A percentile compares a stretch with the other conserved stretches of the same genome.
Conservation (phyloP, 1,284 basidiomycete genomes). For the Neolentinus lepideus region DNA sequence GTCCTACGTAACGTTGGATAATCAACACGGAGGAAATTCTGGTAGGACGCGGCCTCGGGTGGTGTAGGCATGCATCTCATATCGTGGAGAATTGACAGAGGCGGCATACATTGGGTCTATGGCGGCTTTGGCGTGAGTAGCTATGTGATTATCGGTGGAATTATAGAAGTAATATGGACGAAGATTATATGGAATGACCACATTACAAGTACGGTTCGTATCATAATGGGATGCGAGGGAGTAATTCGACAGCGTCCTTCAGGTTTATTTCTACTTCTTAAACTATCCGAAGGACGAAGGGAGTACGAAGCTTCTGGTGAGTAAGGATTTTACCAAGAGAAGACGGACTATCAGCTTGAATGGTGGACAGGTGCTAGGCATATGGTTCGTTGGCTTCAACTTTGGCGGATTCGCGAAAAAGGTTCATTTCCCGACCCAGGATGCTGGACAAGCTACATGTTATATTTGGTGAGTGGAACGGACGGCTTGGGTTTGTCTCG, state of each 20-base stretch:
- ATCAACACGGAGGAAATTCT: not conserved
- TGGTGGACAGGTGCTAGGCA: not conserved
- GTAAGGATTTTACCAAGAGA: constrained; percentile 3
- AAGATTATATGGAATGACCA: not conserved
- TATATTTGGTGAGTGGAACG: constrained; percentile 31
- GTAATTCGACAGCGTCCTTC: not conserved
- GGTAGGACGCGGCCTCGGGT: not conserved
- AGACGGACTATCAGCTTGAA: not conserved
- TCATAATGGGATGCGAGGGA: not conserved
- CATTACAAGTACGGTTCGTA: not conserved
- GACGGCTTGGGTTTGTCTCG: no score
- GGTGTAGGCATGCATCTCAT: not conserved
- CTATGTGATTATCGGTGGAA: not conserved
- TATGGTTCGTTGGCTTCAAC: constrained; percentile 14
- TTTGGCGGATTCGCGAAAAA: constrained; percentile 12
- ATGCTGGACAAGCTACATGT: constrained; percentile 33
- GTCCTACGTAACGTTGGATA: not conserved
- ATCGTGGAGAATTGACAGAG: not conserved
- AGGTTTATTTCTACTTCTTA: constrained; percentile 35
- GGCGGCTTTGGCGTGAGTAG: not conserved
- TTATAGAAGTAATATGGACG: not conserved
- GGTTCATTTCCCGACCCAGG: constrained; percentile 17
- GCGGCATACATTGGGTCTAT: constrained; percentile 1
- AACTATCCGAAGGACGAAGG: constrained; percentile 27
- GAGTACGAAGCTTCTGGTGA: constrained; percentile 26